Evolutionary conservation across 352 stramenopile species (phyloP).

Genomic region (Pythium rhizo-oryzae): DNA sequence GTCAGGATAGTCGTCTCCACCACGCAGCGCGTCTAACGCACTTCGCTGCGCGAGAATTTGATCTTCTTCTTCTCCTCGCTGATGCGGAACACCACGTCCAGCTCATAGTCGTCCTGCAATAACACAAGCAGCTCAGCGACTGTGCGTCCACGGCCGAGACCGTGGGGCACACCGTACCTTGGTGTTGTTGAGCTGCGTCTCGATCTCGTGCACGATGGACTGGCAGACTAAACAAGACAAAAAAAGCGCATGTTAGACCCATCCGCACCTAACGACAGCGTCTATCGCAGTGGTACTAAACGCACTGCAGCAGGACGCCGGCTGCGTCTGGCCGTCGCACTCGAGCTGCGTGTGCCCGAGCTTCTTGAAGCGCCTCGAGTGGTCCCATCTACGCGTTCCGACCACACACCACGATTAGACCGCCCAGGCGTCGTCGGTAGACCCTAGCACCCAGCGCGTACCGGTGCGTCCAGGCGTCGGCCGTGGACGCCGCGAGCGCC

Average conservation of each 20-base stretch:
- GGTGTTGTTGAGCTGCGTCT: constrained; percentile 80
- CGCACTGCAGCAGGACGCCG: constrained; percentile 77
- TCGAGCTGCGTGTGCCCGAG: constrained; percentile 62
- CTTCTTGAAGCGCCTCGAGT: constrained; percentile 78
- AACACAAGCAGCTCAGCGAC: neutral
- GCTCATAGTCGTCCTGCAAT: constrained; percentile 74
- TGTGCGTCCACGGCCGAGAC: neutral
- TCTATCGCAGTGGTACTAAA: constrained; percentile 4
- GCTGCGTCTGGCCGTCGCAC: constrained; percentile 54
- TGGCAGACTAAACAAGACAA: constrained; percentile 59
- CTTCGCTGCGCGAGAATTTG: constrained; percentile 82
- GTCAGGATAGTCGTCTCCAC: neutral
- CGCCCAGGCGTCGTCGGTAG: neutral
- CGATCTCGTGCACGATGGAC: constrained; percentile 82
- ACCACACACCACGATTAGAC: neutral
- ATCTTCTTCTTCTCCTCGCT: constrained; percentile 89
- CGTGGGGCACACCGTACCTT: constrained; percentile 28
- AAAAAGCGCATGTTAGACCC: neutral
- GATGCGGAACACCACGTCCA: constrained; percentile 86
- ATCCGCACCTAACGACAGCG: no score
- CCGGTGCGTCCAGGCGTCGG: constrained; percentile 24
- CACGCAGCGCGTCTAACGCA: constrained; percentile 9
- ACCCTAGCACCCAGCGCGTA: neutral
- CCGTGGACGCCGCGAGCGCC: neutral
- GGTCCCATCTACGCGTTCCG: constrained; percentile 57